phyloP scores from a whole-genome alignment of 2,329 filamentous ascomycete genomes.

The Pseudogymnoascus sp. region DNA sequence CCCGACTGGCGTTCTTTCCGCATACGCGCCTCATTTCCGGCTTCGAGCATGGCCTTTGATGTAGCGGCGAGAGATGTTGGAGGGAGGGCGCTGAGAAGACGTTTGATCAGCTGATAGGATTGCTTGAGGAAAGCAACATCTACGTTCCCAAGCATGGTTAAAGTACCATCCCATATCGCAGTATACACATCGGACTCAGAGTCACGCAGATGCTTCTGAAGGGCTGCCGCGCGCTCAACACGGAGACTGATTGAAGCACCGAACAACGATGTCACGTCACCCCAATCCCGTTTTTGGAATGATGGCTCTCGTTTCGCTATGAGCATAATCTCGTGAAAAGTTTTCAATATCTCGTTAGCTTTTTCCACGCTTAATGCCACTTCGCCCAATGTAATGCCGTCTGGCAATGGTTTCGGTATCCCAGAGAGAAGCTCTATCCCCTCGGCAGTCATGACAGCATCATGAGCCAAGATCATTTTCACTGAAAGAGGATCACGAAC shows the following conservation, averaged over 20 bases:
- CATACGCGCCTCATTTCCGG: slow-evolving; percentile 15
- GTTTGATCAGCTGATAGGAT: slow-evolving; percentile 3
- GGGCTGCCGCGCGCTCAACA: not conserved
- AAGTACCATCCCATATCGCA: slow-evolving; percentile 15
- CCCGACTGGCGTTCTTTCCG: slow-evolving; percentile 14
- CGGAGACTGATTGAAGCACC: slow-evolving; percentile 15
- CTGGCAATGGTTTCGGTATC: slow-evolving; percentile 29
- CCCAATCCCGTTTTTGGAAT: slow-evolving; percentile 16
- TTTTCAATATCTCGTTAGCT: slow-evolving; percentile 17
- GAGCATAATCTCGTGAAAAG: slow-evolving; percentile 16
- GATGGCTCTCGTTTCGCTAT: slow-evolving; percentile 19
- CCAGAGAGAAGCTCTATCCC: slow-evolving; percentile 26
- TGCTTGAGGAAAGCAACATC: slow-evolving; percentile 13
- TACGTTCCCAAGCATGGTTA: slow-evolving; percentile 16
- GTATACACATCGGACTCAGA: slow-evolving; percentile 14
- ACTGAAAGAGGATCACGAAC: slow-evolving; percentile 33
- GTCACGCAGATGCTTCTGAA: slow-evolving; percentile 12
- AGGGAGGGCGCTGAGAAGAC: slow-evolving; percentile 9
- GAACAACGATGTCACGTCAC: slow-evolving; percentile 13
- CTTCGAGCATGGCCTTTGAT: slow-evolving; percentile 17
- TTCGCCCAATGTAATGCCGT: slow-evolving; percentile 19
- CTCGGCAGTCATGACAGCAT: slow-evolving; percentile 22
- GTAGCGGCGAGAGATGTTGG: slow-evolving; percentile 15
- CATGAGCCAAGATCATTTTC: slow-evolving; percentile 24
- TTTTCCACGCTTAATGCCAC: slow-evolving; percentile 15